Percentiles rank a stretch among this genome's conserved stretches.
These are phyloP conservation scores for Verticillium isaacii DNA, from an alignment of 2,329 filamentous ascomycete genomes.

Conservation along the genomic window DNA sequence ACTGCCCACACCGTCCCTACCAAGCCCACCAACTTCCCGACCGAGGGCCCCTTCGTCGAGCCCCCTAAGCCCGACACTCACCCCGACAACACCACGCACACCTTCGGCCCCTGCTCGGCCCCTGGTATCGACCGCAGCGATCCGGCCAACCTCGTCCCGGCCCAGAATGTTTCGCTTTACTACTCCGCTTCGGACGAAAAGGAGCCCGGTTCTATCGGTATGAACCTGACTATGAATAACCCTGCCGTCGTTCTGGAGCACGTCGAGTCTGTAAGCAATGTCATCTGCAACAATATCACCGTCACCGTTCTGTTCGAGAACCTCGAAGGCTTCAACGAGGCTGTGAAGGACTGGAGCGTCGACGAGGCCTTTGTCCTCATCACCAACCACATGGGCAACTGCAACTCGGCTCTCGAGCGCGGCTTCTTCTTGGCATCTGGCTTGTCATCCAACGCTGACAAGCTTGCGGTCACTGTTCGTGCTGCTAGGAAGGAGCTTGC, in stretches of 20 bases:
- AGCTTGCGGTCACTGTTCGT: slow-evolving; percentile 23
- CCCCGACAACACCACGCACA: slow-evolving; percentile 18
- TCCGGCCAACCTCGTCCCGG: slow-evolving; percentile 14
- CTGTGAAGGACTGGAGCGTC: slow-evolving; percentile 12
- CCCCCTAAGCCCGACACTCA: slow-evolving; percentile 16
- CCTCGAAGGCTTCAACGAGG: slow-evolving; percentile 11
- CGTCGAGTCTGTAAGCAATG: slow-evolving; percentile 10
- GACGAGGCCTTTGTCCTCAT: slow-evolving; percentile 28
- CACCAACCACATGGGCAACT: slow-evolving; percentile 36
- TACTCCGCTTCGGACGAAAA: slow-evolving; percentile 9
- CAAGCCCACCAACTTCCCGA: neutral
- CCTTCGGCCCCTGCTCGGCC: slow-evolving; percentile 9
- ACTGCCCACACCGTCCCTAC: slow-evolving; percentile 1
- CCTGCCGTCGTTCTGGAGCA: slow-evolving; percentile 17
- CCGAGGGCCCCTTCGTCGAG: neutral
- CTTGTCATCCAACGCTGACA: slow-evolving; percentile 19
- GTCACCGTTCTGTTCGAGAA: slow-evolving; percentile 14
- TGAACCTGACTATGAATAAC: slow-evolving; percentile 14
- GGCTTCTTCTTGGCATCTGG: slow-evolving; percentile 29
- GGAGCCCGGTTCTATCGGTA: slow-evolving; percentile 14
- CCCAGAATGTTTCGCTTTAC: slow-evolving; percentile 11
- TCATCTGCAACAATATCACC: slow-evolving; percentile 9
- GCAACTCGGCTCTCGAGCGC: slow-evolving; percentile 32
- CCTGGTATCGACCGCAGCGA: slow-evolving; percentile 9
- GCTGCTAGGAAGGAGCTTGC: slow-evolving; percentile 25